Base-by-base conservation (phyloP, 345 rosid genomes). In the Sapria himalayana region DNA sequence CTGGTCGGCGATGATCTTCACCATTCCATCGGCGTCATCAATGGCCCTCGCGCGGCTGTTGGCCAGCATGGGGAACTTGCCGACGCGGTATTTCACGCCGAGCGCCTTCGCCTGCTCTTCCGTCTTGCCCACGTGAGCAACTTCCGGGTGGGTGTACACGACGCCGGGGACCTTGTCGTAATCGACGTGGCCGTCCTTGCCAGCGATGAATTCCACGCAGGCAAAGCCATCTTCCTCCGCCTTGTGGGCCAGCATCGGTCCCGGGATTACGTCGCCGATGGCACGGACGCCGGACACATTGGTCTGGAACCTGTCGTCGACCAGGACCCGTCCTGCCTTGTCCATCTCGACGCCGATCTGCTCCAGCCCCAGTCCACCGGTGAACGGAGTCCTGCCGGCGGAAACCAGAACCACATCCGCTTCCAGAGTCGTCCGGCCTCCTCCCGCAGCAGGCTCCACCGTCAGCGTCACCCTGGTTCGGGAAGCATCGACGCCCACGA, bases 201-300 rank as follows among this genome's bases (percentile, higher is more conserved):
- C 99, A 18, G 99, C 95, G 43, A 91, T 69, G 52, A 77, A 84
- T 63, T 91, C 99, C 32, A 74, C 93, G 57, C 95, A 91, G 31
- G 99, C 99, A n/a, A 91, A 70, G 9, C 95, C 99, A 23, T 84
- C 99, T 55, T 84, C 99, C 65, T 91, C 99, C 0, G 99, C 99
- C 67, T 91, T 91, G 71, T 91, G 99, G 18, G 99, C 99, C 37
- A 91, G 43, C 99, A 91, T 80, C 4, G 99, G 99, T 43, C 99
- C 95, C 15, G 95, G 95, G 61, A 91, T 84, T 32, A 80, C 99
- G 70, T 91, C 99, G 9, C 95, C 99, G 21, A 91, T 91, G 6
- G 95, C 99, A 52, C 45, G 69, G 17, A 91, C 92, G 48, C 95
- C 81, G 0, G 85, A 60, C 20, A 80, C 92, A 46, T 80, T 91